Percentiles rank a stretch among this genome's conserved stretches.
Conservation (phyloP, 768 basidiomycete genomes). For the Peribolospora kevripleyi region DNA sequence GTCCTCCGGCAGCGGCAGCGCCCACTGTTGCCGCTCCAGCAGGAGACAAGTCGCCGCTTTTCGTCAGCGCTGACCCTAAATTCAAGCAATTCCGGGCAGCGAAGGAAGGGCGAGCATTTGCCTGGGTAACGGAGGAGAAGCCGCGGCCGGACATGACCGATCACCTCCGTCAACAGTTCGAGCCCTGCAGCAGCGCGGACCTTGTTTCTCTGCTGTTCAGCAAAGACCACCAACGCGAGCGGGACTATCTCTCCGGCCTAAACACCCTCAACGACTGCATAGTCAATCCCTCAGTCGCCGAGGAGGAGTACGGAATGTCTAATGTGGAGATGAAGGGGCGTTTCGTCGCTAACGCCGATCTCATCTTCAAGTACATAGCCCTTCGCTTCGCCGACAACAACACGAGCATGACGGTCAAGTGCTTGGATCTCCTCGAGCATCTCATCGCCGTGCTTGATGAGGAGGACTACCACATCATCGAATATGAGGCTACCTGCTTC, state of each 20-base stretch:
- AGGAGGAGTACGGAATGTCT: slow-evolving; percentile 29
- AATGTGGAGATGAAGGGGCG: slow-evolving; percentile 33
- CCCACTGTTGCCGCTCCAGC: slow-evolving; percentile 13
- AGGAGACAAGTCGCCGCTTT: slow-evolving; percentile 19
- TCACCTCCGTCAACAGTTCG: slow-evolving; percentile 73
- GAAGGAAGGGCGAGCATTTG: slow-evolving; percentile 5
- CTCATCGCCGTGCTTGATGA: slow-evolving; percentile 49
- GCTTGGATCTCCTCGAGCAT: slow-evolving; percentile 62
- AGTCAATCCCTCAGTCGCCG: slow-evolving; percentile 24
- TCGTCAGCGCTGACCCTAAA: slow-evolving; percentile 10
- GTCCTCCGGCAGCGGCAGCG: too few relatives aligned
- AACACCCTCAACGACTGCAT: slow-evolving; percentile 43
- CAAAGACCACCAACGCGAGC: slow-evolving; percentile 82
- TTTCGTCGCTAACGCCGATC: slow-evolving; percentile 66
- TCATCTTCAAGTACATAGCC: slow-evolving; percentile 79
- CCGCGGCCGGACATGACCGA: slow-evolving; percentile 72
- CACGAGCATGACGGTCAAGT: slow-evolving; percentile 64
- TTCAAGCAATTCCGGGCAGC: slow-evolving; percentile 9
- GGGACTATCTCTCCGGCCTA: slow-evolving; percentile 66
- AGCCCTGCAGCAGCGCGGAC: slow-evolving; percentile 50
- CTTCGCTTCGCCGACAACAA: slow-evolving; percentile 75
- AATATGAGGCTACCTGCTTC: slow-evolving; percentile 65
- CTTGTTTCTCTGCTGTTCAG: slow-evolving; percentile 62
- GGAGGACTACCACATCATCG: slow-evolving; percentile 51
- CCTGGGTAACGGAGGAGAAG: slow-evolving; percentile 13